A percentile compares a stretch with the other conserved stretches of the same genome.
phyloP scores from a whole-genome alignment of 2,329 filamentous ascomycete species.

The Dendryphion nanum region DNA sequence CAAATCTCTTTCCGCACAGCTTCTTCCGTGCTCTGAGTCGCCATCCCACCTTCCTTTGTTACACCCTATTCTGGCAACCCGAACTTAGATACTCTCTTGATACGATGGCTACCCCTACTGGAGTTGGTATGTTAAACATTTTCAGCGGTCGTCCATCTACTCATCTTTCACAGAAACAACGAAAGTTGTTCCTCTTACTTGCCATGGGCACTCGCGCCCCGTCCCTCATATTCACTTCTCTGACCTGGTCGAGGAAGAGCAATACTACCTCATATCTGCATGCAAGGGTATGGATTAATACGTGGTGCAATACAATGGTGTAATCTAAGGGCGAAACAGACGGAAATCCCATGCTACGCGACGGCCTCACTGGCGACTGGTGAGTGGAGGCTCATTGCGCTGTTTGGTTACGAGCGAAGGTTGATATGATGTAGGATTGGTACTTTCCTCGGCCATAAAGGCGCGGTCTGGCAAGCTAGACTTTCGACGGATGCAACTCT shows the following conservation, averaged over 20 bases:
- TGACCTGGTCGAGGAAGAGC: conserved; percentile 73
- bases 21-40: neutral
- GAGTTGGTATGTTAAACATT: neutral
- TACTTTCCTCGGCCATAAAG: conserved; percentile 8
- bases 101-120: neutral
- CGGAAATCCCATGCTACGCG: conserved; percentile 96
- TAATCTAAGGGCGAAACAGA: conserved; percentile 57
- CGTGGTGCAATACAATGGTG: neutral
- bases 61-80: conserved; percentile 1
- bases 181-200: conserved; percentile 82
- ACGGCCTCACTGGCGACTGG: conserved; percentile 76
- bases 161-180: conserved; percentile 35
- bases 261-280: conserved; percentile 90
- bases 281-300: conserved; percentile 66
- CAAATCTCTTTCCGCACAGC: neutral
- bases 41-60: conserved; percentile 1
- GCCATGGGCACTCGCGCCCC: conserved; percentile 89
- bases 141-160: neutral
- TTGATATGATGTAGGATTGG: conserved; percentile 8
- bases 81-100: neutral
- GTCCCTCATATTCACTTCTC: conserved; percentile 93
- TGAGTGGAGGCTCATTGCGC: neutral
- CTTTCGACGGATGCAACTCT: conserved; percentile 84
- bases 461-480: conserved; percentile 86
- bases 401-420: neutral